These are phyloP conservation scores for Cryphonectria carpinicola DNA, from an alignment of 2,329 filamentous ascomycete genomes.

Conservation along the genomic window DNA sequence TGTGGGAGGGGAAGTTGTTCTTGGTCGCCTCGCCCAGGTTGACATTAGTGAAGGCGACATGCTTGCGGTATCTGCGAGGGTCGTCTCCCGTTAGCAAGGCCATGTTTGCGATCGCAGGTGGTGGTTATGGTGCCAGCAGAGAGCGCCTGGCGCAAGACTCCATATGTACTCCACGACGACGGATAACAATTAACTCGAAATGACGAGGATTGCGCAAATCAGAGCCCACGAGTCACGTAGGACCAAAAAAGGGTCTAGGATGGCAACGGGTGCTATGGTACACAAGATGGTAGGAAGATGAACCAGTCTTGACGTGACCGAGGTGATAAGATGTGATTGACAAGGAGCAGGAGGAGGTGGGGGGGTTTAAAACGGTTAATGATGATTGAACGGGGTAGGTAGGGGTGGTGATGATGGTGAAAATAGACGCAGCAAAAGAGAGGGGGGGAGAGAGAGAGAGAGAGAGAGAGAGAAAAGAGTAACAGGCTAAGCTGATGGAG, in stretches of 20 bases:
- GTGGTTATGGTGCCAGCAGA: background rate
- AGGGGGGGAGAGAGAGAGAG: background rate
- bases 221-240: background rate
- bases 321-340: background rate
- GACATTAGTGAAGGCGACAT: conserved; percentile 66
- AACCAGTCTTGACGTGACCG: background rate
- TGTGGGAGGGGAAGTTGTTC: conserved; percentile 70
- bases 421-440: background rate
- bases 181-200: background rate
- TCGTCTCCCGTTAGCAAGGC: conserved; percentile 47
- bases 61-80: conserved; percentile 58
- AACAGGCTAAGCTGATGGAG: background rate
- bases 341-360: background rate
- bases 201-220: background rate
- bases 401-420: background rate
- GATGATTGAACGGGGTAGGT: background rate
- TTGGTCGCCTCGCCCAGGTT: conserved; percentile 61
- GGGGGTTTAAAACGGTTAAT: background rate
- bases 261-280: background rate
- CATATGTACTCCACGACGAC: background rate
- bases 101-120: conserved; percentile 38
- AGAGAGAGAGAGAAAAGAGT: background rate
- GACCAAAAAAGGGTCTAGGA: background rate
- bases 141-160: conserved; percentile 7
- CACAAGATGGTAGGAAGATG: background rate